Evolutionary conservation across 2,329 filamentous ascomycete species (phyloP).

Genomic region (Ceratocystis eucalypticola): DNA sequence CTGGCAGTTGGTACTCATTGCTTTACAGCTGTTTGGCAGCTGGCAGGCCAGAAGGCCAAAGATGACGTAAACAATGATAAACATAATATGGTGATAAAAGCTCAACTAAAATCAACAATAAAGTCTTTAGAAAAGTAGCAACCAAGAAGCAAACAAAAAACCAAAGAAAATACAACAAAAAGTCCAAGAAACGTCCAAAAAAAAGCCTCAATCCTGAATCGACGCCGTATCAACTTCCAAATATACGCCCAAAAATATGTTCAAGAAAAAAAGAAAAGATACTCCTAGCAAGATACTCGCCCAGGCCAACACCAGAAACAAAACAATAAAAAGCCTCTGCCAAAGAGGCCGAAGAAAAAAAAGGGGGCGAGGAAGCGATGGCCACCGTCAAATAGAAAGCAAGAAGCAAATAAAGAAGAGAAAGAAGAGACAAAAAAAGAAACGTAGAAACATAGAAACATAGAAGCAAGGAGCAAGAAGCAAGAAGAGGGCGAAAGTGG

Average conservation of each 20-base stretch:
- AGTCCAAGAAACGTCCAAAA: background rate
- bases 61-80: background rate
- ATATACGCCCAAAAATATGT: background rate
- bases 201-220: background rate
- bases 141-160: slow-evolving; percentile 8
- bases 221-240: background rate
- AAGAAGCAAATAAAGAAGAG: background rate
- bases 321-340: background rate
- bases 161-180: slow-evolving; percentile 5
- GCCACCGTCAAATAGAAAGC: slow-evolving; percentile 6
- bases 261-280: background rate
- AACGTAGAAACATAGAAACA: background rate
- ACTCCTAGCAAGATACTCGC: background rate
- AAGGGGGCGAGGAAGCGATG: background rate
- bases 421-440: background rate
- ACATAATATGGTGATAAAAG: background rate
- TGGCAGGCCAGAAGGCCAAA: background rate
- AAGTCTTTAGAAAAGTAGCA: background rate
- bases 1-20: background rate
- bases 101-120: background rate
- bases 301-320: slow-evolving; percentile 8
- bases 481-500: too few relatives aligned
- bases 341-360: slow-evolving; percentile 6
- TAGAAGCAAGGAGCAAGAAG: too few relatives aligned
- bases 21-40: background rate